Evolutionary conservation across 1,284 basidiomycete genomes (phyloP).

Genomic region (Pseudozyma flocculosa): DNA sequence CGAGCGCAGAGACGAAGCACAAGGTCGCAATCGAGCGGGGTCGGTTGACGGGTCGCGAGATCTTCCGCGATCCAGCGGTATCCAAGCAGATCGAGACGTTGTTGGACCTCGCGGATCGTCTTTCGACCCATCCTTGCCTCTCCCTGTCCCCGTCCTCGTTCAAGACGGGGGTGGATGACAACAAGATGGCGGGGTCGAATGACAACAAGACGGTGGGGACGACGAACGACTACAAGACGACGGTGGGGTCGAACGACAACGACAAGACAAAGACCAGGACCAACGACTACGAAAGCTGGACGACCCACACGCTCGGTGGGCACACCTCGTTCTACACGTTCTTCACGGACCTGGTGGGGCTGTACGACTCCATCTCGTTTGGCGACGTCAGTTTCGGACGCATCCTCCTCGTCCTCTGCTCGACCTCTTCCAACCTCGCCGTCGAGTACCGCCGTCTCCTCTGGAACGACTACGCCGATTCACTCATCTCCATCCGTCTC

Average conservation of each 20-base stretch:
- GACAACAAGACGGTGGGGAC: too few relatives aligned
- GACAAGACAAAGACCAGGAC: slow-evolving; percentile 19
- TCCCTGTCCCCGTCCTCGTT: too few relatives aligned
- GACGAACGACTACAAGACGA: slow-evolving; percentile 35
- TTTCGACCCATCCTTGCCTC: too few relatives aligned
- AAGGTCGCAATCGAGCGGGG: slow-evolving; percentile 64
- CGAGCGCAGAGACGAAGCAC: slow-evolving; percentile 70
- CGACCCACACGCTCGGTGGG: slow-evolving; percentile 18
- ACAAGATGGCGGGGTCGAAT: too few relatives aligned
- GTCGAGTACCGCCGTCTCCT: slow-evolving; percentile 79
- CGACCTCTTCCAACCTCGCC: slow-evolving; percentile 67
- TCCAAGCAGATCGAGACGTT: too few relatives aligned
- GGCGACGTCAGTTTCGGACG: slow-evolving; percentile 74
- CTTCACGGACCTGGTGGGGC: slow-evolving; percentile 83
- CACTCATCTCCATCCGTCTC: too few relatives aligned
- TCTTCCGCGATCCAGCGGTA: too few relatives aligned
- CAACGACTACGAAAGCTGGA: slow-evolving; percentile 17
- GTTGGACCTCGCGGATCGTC: too few relatives aligned
- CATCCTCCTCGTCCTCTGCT: slow-evolving; percentile 70
- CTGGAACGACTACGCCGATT: slow-evolving; percentile 77
- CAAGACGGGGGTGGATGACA: too few relatives aligned
- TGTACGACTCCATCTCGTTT: slow-evolving; percentile 90
- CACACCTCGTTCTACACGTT: slow-evolving; percentile 76
- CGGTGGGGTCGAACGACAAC: slow-evolving; percentile 19
- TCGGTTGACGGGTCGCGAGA: too few relatives aligned